Conservation (phyloP, 768 basidiomycete genomes). For the Tulasnella sp. region DNA sequence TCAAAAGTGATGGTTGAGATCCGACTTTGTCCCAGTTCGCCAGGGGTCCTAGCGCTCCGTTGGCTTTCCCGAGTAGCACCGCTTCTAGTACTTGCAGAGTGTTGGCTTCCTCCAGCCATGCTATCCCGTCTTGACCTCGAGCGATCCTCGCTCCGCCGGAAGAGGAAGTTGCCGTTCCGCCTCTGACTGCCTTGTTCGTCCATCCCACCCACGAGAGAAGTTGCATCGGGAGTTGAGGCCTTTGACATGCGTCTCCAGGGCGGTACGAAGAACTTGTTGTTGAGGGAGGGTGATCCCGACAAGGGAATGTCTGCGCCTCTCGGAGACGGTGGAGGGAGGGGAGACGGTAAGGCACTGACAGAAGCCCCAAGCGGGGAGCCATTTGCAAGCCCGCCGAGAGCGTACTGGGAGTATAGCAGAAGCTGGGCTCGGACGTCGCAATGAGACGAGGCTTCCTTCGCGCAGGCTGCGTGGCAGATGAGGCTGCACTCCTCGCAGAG, state of each 20-base stretch:
- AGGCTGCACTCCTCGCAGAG: slow-evolving; percentile 84
- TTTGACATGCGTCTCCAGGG: slow-evolving; percentile 1
- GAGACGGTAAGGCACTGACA: not conserved
- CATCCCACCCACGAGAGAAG: not conserved
- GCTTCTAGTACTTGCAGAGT: slow-evolving; percentile 6
- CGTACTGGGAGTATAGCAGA: slow-evolving; percentile 61
- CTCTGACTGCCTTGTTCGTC: not conserved
- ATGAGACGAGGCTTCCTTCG: slow-evolving; percentile 57
- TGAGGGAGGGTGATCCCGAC: slow-evolving; percentile 2
- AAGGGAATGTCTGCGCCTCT: not conserved
- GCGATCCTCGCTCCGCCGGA: slow-evolving; percentile 5
- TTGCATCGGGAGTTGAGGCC: not conserved
- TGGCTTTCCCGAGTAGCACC: slow-evolving; percentile 1
- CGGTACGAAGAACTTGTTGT: not conserved
- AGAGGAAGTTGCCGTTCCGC: not conserved
- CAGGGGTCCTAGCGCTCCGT: not conserved
- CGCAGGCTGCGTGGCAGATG: slow-evolving; percentile 74
- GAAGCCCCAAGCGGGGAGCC: not conserved
- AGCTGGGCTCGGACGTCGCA: slow-evolving; percentile 75
- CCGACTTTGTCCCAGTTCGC: not conserved
- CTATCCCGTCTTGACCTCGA: slow-evolving; percentile 7
- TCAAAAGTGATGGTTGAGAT: not conserved
- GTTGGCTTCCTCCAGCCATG: slow-evolving; percentile 1
- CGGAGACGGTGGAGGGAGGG: slow-evolving; percentile 1
- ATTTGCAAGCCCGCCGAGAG: not conserved